phyloP scores from a whole-genome alignment of 441 rosid species.

The Euphorbia corollata region DNA sequence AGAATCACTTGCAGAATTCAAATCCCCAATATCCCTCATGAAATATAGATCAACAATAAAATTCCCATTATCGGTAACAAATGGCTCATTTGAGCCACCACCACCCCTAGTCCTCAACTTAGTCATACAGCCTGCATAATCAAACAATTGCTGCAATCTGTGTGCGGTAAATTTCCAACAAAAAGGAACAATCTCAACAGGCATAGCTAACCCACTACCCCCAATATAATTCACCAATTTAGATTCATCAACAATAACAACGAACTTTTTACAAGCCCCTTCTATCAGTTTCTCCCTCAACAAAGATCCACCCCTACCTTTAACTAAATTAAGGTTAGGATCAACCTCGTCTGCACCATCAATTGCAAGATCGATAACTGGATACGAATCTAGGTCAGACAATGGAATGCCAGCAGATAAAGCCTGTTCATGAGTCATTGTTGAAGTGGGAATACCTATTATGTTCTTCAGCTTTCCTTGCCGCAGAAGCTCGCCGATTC shows the following conservation, averaged over 20 bases:
- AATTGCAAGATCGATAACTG: slow-evolving; percentile 62
- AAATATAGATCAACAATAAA: slow-evolving; percentile 65
- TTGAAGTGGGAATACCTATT: slow-evolving; percentile 74
- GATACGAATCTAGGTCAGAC: slow-evolving; percentile 66
- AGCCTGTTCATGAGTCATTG: slow-evolving; percentile 65
- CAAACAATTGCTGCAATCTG: slow-evolving; percentile 41
- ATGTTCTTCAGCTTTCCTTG: slow-evolving; percentile 59
- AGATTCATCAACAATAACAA: slow-evolving; percentile 66
- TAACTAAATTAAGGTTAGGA: slow-evolving; percentile 61
- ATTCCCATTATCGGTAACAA: slow-evolving; percentile 77
- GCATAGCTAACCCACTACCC: slow-evolving; percentile 67
- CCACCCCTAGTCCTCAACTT: slow-evolving; percentile 35
- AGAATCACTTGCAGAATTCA: slow-evolving; percentile 55
- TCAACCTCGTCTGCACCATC: slow-evolving; percentile 97
- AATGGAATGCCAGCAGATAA: slow-evolving; percentile 65
- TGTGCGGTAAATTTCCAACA: slow-evolving; percentile 66
- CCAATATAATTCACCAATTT: slow-evolving; percentile 63
- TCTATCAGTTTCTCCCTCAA: slow-evolving; percentile 89
- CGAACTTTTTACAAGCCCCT: slow-evolving; percentile 62
- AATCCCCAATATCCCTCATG: slow-evolving; percentile 62
- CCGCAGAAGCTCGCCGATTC: slow-evolving; percentile 64
- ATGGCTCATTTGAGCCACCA: slow-evolving; percentile 33
- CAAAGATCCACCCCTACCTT: slow-evolving; percentile 83
- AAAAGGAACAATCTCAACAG: slow-evolving; percentile 73
- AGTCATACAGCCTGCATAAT: slow-evolving; percentile 51